Evolutionary conservation across 495 filamentous ascomycete genomes (phyloP), one percentile per base, ranked within the genome.

Genomic region (Bacidia rubella): DNA sequence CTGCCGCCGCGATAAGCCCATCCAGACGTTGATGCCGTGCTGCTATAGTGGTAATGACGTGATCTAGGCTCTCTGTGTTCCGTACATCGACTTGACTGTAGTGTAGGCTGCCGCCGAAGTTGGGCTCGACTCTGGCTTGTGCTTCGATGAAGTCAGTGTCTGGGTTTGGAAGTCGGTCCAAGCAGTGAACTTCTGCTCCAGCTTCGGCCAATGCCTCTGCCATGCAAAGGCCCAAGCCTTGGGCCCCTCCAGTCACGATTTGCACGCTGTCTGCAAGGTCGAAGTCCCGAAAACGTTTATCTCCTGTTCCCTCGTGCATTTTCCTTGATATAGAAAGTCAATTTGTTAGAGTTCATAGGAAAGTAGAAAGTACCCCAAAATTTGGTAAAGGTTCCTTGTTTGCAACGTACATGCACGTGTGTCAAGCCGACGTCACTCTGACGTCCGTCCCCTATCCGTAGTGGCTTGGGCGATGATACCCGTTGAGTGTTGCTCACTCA

Each of bases 1-100:
- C 83, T 2, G 86, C 87, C 11, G 85, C 86, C n/a, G 85, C 85
- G 54, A 93, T 78, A 25, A 92, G 65, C 1, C 87, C 87, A 61
- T 92, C 85, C 12, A 92, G 57, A 2, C 80, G 74, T 32, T 70
- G 47, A 54, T 80, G 60, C 47, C 73, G 65, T 2, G 67, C 63
- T 0, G 78, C 77, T 54, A 87, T 85, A 2, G 59, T 50, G 10
- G 62, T 65, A 27, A 85, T 75, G 17, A 73, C 60, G 35, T 54
- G 52, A 57, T 84, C 74, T 2, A 86, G 71, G 23, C 72, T 62
- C 1, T 60, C 49, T n/a, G 66, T 67, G 59, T 87, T 69, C 40
- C 77, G 74, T 3, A 87, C 80, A 58, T 88, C 81, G 45, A 82
- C 71, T 22, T 73, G 74, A 38, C 68, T 65, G 63, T 86, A 88